These are phyloP conservation scores for Raffaelea arxii DNA, from an alignment of 2,329 filamentous ascomycete species.

Conservation along the genomic window DNA sequence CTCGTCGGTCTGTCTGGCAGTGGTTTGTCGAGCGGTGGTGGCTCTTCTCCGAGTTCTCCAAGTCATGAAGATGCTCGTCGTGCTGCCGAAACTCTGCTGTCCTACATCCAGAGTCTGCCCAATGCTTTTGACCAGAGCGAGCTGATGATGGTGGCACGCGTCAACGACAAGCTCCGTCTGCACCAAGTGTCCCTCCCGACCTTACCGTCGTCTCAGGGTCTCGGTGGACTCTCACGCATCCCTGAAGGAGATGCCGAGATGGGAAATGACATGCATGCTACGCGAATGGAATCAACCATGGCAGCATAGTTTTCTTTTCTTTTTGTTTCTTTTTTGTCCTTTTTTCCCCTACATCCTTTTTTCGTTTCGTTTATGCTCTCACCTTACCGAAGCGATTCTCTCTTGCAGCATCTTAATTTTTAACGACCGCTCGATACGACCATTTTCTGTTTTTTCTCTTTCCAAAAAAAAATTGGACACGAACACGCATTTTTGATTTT, in stretches of 20 bases:
- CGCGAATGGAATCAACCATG: slow-evolving; percentile 27
- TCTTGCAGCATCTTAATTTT: too few relatives aligned
- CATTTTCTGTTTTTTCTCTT: slow-evolving; percentile 11
- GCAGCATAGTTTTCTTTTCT: slow-evolving; percentile 17
- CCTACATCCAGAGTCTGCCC: slow-evolving; percentile 64
- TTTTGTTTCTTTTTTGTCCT: neutral
- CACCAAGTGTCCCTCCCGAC: slow-evolving; percentile 24
- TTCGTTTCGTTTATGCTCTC: too few relatives aligned
- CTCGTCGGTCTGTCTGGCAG: slow-evolving; percentile 2
- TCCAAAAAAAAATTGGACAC: too few relatives aligned
- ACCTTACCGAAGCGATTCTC: too few relatives aligned
- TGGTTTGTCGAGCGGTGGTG: slow-evolving; percentile 20
- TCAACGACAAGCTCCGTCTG: slow-evolving; percentile 78
- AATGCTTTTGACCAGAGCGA: slow-evolving; percentile 66
- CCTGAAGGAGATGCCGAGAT: slow-evolving; percentile 48
- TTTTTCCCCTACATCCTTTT: too few relatives aligned
- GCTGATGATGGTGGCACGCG: slow-evolving; percentile 64
- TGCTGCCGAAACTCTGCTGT: slow-evolving; percentile 72
- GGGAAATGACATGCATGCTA: slow-evolving; percentile 23
- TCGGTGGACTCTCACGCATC: slow-evolving; percentile 44
- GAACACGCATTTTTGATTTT: slow-evolving; percentile 10
- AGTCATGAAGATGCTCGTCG: slow-evolving; percentile 78
- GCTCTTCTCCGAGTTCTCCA: slow-evolving; percentile 53
- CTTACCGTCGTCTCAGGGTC: slow-evolving; percentile 18
- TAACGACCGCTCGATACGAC: too few relatives aligned